Conservation (phyloP, 106 monocot species). For the Dioscorea zingiberensis region DNA sequence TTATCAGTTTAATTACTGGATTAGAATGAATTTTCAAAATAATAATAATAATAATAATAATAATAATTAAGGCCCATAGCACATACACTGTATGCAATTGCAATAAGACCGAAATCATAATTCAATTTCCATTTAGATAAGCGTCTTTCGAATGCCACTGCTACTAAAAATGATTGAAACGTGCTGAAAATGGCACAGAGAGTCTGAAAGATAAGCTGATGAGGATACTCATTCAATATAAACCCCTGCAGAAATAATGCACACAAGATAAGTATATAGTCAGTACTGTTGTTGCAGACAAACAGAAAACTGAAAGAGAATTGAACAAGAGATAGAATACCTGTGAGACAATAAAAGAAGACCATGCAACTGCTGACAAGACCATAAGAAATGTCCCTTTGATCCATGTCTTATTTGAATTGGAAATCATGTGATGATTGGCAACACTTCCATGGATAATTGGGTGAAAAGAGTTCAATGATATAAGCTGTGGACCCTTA, state of each 20-base stretch:
- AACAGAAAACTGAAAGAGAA: too few relatives aligned
- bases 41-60: too few relatives aligned
- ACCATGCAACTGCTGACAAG: background rate
- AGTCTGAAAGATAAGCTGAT: constrained; percentile 43
- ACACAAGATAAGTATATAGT: background rate
- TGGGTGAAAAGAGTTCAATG: background rate
- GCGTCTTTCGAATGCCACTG: constrained; percentile 36
- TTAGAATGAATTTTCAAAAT: background rate
- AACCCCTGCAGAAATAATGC: constrained; percentile 20
- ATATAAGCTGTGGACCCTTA: background rate
- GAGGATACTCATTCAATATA: constrained; percentile 38
- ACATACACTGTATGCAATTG: constrained; percentile 40
- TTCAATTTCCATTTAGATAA: constrained; percentile 33
- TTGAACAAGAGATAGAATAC: background rate
- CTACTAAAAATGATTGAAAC: constrained; percentile 32
- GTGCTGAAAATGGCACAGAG: constrained; percentile 36
- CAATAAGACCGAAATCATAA: constrained; percentile 29
- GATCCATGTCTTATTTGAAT: background rate
- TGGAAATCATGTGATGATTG: background rate
- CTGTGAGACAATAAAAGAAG: constrained; percentile 19
- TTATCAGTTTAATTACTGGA: background rate
- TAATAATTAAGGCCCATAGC: too few relatives aligned
- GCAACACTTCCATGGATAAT: background rate
- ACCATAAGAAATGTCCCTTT: constrained; percentile 14
- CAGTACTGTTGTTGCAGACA: background rate